These are phyloP conservation scores for Eucalyptus sp. DNA, from an alignment of 345 rosid species.

Conservation along the genomic window DNA sequence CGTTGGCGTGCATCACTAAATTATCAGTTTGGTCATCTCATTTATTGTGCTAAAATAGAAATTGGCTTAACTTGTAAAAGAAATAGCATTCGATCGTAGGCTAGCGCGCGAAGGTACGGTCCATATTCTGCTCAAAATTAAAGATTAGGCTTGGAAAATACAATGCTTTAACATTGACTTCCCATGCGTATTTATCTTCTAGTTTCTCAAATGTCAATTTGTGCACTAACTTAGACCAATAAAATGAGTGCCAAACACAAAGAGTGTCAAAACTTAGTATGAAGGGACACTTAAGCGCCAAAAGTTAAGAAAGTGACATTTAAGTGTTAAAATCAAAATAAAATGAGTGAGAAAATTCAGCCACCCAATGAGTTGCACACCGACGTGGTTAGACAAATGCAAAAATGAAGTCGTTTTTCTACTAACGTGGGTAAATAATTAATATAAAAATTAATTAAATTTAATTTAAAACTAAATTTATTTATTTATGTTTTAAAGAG, in stretches of 20 bases:
- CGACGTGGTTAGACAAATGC: fast-evolving
- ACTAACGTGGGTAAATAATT: too few relatives aligned
- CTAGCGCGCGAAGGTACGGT: background rate
- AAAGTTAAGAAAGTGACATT: too few relatives aligned
- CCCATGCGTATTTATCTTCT: background rate
- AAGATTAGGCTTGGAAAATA: background rate
- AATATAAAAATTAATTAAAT: too few relatives aligned
- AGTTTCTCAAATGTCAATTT: too few relatives aligned
- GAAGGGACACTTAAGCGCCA: fast-evolving
- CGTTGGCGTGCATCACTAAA: too few relatives aligned
- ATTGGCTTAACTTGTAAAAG: background rate
- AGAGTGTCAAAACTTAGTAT: too few relatives aligned
- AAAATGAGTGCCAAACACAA: fast-evolving
- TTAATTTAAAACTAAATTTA: too few relatives aligned
- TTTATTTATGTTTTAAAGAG: too few relatives aligned
- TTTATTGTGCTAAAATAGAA: background rate
- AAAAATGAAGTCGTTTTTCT: too few relatives aligned
- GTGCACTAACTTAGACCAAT: too few relatives aligned
- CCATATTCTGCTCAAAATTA: background rate
- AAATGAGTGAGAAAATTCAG: too few relatives aligned
- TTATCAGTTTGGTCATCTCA: background rate
- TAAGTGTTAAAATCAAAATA: fast-evolving
- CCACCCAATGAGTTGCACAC: fast-evolving
- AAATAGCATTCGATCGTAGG: background rate
- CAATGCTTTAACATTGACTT: background rate